phyloP scores from a whole-genome alignment of 805 yeast genomes.

The Henningerozyma blattae region DNA sequence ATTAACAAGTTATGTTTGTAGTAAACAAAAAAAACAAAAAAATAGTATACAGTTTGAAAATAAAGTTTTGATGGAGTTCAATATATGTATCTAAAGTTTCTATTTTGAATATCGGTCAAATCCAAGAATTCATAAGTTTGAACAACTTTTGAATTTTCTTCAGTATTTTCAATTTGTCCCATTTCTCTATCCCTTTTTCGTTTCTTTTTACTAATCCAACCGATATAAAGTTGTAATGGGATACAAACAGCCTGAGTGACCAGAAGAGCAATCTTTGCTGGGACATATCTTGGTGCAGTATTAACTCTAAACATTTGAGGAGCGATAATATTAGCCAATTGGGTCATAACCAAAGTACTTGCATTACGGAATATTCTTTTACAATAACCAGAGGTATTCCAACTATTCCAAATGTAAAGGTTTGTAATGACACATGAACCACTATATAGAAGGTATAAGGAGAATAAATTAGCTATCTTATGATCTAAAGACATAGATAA shows the following conservation, averaged over 20 bases:
- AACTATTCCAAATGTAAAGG: slow-evolving; percentile 48
- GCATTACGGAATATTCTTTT: slow-evolving; percentile 44
- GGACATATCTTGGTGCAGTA: slow-evolving; percentile 40
- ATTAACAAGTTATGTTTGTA: too few relatives aligned
- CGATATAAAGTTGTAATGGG: slow-evolving; percentile 32
- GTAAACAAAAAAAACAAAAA: too few relatives aligned
- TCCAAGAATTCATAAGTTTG: slow-evolving; percentile 44
- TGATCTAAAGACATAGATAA: slow-evolving; percentile 24
- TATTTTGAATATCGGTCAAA: slow-evolving; percentile 47
- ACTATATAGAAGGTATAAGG: slow-evolving; percentile 40
- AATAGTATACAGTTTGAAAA: too few relatives aligned
- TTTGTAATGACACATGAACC: slow-evolving; percentile 47
- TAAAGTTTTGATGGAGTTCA: too few relatives aligned
- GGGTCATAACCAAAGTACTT: slow-evolving; percentile 45
- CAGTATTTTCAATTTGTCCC: neutral
- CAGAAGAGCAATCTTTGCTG: slow-evolving; percentile 47
- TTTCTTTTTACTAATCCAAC: slow-evolving; percentile 40
- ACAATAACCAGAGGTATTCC: slow-evolving; percentile 52
- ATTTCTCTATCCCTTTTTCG: slow-evolving; percentile 30
- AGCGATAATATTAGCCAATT: slow-evolving; percentile 47
- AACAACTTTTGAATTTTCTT: too few relatives aligned
- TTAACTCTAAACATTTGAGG: slow-evolving; percentile 47
- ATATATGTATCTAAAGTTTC: slow-evolving; percentile 42
- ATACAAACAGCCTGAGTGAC: slow-evolving; percentile 37
- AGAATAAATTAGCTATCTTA: slow-evolving; percentile 35